Evolutionary conservation across 2,329 filamentous ascomycete genomes (phyloP), one percentile per base, ranked within the genome.

Genomic region (Venturia aucupariae): DNA sequence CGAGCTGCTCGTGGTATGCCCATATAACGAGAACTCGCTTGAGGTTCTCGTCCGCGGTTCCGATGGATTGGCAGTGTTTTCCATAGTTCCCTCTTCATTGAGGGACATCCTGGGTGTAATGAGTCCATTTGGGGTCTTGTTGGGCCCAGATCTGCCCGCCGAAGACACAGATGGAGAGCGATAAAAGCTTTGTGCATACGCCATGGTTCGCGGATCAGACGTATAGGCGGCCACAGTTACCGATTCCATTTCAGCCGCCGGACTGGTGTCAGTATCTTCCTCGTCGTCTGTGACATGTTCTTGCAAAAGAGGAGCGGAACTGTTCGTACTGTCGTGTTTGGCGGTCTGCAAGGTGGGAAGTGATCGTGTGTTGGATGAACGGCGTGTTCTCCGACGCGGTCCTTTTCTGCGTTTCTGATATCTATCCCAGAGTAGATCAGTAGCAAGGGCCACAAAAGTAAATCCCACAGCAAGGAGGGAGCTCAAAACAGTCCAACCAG

Each of bases 371-470:
- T 55, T 27, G 30, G 51, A 32, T n/a, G 46, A 27, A 48, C 30
- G 27, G 51, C 51, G 57, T 19, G 57, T 13, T 44, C 57, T 60
- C 35, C 57, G 57, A 22, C 27, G 35, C 41, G 38, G 57, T 22
- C 32, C 35, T 41, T 38, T 60, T 60, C 35, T 60, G 17, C 60
- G 41, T 27, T 42, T 15, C n/a, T 39, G 41, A 19, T 69, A 72
- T 32, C 69, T 67, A 42, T 70, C 66, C 66, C 69, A 71, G 5
- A 72, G 66, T 24, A 73, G 60, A 65, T 73, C 72, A n/a, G 67
- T 66, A 3, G 68, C 67, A 60, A 73, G 61, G 6, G 67, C 67
- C 17, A 66, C 8, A 17, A 66, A 68, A 17, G 67, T 68, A 51
- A 68, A 68, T n/a, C 64, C 61, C 8, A 67, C 65, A 2, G 67